Conservation (phyloP, 2,329 filamentous ascomycete genomes). For the Pyricularia sp. region DNA sequence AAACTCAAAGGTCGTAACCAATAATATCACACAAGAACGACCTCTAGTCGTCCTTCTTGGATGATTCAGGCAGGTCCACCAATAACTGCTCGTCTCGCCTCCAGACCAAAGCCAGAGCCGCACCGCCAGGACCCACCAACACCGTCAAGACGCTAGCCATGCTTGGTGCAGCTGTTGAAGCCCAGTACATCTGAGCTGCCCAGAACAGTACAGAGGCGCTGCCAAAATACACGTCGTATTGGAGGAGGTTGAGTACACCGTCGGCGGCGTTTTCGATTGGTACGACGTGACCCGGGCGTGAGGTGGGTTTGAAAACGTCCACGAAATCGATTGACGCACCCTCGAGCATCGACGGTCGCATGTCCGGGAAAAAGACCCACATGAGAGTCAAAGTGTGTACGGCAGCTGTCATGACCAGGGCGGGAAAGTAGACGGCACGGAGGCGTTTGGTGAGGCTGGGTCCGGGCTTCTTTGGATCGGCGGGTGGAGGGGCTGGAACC, state of each 20-base stretch:
- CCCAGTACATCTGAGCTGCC: neutral
- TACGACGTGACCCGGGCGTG: neutral
- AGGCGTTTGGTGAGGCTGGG: neutral
- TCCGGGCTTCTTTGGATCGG: neutral
- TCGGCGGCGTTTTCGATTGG: neutral
- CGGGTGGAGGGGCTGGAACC: neutral
- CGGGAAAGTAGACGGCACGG: conserved; percentile 2
- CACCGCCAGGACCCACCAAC: neutral
- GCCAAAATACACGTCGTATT: conserved; percentile 3
- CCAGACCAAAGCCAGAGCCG: conserved; percentile 1
- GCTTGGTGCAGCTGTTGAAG: neutral
- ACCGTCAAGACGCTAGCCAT: conserved; percentile 2
- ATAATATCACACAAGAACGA: neutral
- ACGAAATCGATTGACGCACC: neutral
- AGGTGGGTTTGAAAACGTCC: neutral
- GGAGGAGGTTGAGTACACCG: neutral
- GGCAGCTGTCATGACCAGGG: neutral
- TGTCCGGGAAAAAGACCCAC: neutral
- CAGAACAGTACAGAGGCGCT: neutral
- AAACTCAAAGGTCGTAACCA: no score
- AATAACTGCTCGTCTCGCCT: conserved; percentile 1
- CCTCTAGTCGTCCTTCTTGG: neutral
- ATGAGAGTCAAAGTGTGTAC: neutral
- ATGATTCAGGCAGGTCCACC: neutral
- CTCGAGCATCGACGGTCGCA: neutral